Evolutionary conservation across 306 rosid species (phyloP).

Genomic region (Canavalia ensiformis): DNA sequence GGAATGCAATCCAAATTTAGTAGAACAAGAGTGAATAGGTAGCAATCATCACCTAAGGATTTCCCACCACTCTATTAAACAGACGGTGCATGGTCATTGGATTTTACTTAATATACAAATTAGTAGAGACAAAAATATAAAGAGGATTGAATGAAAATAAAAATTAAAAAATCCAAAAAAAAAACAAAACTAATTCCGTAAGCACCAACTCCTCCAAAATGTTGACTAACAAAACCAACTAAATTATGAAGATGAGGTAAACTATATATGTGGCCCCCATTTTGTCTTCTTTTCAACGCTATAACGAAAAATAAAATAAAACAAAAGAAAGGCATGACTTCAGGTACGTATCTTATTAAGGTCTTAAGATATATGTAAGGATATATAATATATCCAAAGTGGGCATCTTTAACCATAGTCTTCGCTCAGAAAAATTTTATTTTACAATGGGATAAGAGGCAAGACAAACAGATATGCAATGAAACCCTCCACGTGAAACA

Average conservation of each 20-base stretch:
- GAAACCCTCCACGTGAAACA: slow-evolving; percentile 42
- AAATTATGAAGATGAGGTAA: slow-evolving; percentile 36
- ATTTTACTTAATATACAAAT: not conserved
- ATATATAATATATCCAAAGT: not conserved
- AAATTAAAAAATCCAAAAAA: not conserved
- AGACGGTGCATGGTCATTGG: slow-evolving; percentile 31
- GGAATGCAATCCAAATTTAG: too few relatives aligned
- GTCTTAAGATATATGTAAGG: not conserved
- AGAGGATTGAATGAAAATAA: not conserved
- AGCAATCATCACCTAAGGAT: not conserved
- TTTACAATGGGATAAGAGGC: slow-evolving; percentile 10
- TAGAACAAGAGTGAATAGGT: too few relatives aligned
- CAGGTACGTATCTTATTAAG: slow-evolving; percentile 19
- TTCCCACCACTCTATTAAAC: slow-evolving; percentile 27
- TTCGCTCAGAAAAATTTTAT: slow-evolving; percentile 15
- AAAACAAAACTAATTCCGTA: slow-evolving; percentile 12
- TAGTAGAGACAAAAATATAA: not conserved
- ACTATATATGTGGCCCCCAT: slow-evolving; percentile 30
- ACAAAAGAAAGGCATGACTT: slow-evolving; percentile 26
- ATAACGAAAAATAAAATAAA: slow-evolving; percentile 10
- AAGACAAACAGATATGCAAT: slow-evolving; percentile 30
- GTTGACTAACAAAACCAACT: slow-evolving; percentile 51
- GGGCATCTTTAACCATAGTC: slow-evolving; percentile 43
- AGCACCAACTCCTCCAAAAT: slow-evolving; percentile 44
- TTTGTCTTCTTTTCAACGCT: slow-evolving; percentile 48